Base-by-base conservation (phyloP, 768 basidiomycete species). In the Phlebiopsis gigantea region DNA sequence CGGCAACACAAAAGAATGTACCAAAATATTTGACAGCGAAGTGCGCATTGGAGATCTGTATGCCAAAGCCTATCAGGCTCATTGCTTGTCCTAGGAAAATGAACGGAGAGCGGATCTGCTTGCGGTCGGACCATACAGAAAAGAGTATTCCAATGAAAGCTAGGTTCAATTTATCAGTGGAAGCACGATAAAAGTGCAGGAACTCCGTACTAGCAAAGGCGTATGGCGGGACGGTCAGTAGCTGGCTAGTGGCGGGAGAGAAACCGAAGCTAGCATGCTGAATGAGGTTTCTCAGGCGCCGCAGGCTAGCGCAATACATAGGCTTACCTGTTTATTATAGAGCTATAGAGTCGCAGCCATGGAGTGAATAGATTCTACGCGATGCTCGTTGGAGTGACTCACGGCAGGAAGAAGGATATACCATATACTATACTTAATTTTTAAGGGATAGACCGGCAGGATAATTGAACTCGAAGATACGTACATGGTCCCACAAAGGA, bases 141-240 rank as follows among this genome's bases (percentile, higher is more conserved):
- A 81, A 82, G 24, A 70, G 34, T 46, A 81, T 73, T 22, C 84
- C 68, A 2, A 76, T 60, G n/a, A 81, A 73, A 0, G 85, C 85
- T 51, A 80, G 73, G 0, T 84, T 84, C 12, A 39, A 39, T 2
- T 12, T 10, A 9, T 39, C 34, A 39, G 34, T n/a, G n/a, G n/a
- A n/a, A n/a, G n/a, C n/a, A n/a, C n/a, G n/a, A n/a, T n/a, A n/a
- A n/a, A n/a, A n/a, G n/a, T n/a, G 44, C 44, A 45, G 44, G 19
- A 5, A 25, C 44, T 17, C 5, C 44, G 10, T 25, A 45, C 44
- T 45, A 1, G 6, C 50, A 30, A 51, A 39, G 21, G 84, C 66
- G 62, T 87, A 88, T 6, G 85, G 84, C 2, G 87, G 87, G 0
- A 88, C 79, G 1, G 84, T 85, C 34, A 89, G 74, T 1, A 88